These are phyloP conservation scores for Fraxinus dipetala DNA, from an alignment of 305 asterid genomes.

Conservation along the genomic window DNA sequence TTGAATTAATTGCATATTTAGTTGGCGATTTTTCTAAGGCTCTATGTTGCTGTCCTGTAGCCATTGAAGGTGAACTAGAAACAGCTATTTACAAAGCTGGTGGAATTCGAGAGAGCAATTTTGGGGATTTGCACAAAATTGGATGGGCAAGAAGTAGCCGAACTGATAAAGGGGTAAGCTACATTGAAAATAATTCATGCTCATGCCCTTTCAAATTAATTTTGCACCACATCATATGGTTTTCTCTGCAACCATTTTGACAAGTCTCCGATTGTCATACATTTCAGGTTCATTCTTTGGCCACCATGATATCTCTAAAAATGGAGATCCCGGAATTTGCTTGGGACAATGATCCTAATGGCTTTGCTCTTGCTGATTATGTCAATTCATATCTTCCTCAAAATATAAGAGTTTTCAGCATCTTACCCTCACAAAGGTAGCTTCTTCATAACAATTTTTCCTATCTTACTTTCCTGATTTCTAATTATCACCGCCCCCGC, in stretches of 20 bases:
- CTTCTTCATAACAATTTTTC: background rate
- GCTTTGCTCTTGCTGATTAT: slow-evolving; percentile 60
- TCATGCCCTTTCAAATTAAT: slow-evolving; percentile 16
- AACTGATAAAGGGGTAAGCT: slow-evolving; percentile 94
- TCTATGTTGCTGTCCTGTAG: slow-evolving; percentile 41
- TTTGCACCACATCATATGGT: slow-evolving; percentile 6
- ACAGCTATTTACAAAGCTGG: slow-evolving; percentile 83
- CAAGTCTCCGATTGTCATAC: slow-evolving; percentile 15
- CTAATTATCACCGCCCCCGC: background rate
- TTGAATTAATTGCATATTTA: background rate
- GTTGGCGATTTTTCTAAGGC: slow-evolving; percentile 30
- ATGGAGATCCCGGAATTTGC: slow-evolving; percentile 91
- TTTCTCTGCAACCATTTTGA: slow-evolving; percentile 11
- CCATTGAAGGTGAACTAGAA: slow-evolving; percentile 90
- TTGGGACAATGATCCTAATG: slow-evolving; percentile 85
- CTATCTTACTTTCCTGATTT: background rate
- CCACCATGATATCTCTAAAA: slow-evolving; percentile 84
- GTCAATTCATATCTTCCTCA: slow-evolving; percentile 71
- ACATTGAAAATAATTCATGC: slow-evolving; percentile 7
- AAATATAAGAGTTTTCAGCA: slow-evolving; percentile 76
- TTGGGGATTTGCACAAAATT: slow-evolving; percentile 73
- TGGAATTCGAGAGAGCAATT: slow-evolving; percentile 87
- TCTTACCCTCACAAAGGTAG: slow-evolving; percentile 86
- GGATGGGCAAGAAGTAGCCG: slow-evolving; percentile 98
- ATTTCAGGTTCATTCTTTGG: slow-evolving; percentile 85